These are phyloP conservation scores for Haberlea rhodopensis DNA, from an alignment of 257 asterid genomes.

Conservation along the genomic window DNA sequence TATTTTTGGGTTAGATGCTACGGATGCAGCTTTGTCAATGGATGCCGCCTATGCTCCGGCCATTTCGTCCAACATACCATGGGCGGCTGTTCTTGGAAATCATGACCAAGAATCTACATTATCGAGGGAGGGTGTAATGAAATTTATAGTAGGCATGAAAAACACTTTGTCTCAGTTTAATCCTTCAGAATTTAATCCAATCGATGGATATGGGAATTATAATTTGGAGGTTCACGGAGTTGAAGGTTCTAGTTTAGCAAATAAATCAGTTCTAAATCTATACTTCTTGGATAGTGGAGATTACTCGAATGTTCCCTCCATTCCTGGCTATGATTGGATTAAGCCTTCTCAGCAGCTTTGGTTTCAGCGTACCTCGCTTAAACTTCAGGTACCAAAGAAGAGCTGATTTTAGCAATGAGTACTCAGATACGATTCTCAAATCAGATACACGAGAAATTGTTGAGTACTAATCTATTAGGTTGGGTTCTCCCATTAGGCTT, in stretches of 20 bases:
- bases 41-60: slow-evolving; percentile 85
- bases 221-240: slow-evolving; percentile 79
- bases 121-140: slow-evolving; percentile 81
- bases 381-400: slow-evolving; percentile 62
- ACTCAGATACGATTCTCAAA: not conserved
- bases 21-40: slow-evolving; percentile 70
- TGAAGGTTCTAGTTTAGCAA: slow-evolving; percentile 46
- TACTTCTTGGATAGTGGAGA: slow-evolving; percentile 91
- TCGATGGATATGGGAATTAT: slow-evolving; percentile 92
- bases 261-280: slow-evolving; percentile 79
- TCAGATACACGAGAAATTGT: not conserved
- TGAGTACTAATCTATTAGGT: not conserved
- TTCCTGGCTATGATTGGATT: slow-evolving; percentile 92
- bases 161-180: slow-evolving; percentile 69
- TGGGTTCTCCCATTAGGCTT: not conserved
- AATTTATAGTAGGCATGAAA: slow-evolving; percentile 61
- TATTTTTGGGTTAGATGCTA: slow-evolving; percentile 71
- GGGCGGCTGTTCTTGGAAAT: slow-evolving; percentile 95
- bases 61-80: slow-evolving; percentile 59
- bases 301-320: slow-evolving; percentile 72
- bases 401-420: not conserved
- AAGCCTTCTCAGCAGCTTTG: slow-evolving; percentile 88
- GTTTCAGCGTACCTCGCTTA: slow-evolving; percentile 65
- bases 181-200: slow-evolving; percentile 46
- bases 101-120: slow-evolving; percentile 89